Percentiles rank a stretch among this genome's conserved stretches.
These are phyloP conservation scores for Aspergillus pseudoglaucus DNA, from an alignment of 2,329 filamentous ascomycete genomes.

Conservation along the genomic window DNA sequence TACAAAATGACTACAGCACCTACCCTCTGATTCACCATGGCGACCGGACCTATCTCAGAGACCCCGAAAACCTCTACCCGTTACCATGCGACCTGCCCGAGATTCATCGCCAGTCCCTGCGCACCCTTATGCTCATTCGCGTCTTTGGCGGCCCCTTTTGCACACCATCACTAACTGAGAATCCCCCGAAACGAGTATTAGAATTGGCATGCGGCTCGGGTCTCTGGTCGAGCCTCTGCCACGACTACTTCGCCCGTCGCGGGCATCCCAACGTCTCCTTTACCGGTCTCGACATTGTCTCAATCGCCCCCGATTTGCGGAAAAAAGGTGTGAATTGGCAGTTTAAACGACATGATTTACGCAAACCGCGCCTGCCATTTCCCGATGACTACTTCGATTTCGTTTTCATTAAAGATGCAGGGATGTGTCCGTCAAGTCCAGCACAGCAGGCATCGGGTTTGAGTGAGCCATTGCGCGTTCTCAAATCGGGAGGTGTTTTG, in stretches of 20 bases:
- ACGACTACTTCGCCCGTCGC: constrained; percentile 65
- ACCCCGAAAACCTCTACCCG: constrained; percentile 68
- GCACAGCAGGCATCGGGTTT: constrained; percentile 49
- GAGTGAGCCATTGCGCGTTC: constrained; percentile 69
- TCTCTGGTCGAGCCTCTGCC: constrained; percentile 84
- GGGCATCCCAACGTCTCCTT: constrained; percentile 68
- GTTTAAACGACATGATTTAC: constrained; percentile 82
- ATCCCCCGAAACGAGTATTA: constrained; percentile 68
- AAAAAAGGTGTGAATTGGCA: constrained; percentile 77
- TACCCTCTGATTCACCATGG: constrained; percentile 65
- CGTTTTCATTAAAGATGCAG: constrained; percentile 80
- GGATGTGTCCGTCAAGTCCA: constrained; percentile 57
- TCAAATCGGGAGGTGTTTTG: constrained; percentile 69
- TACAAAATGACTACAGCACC: constrained; percentile 33
- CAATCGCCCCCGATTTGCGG: constrained; percentile 58
- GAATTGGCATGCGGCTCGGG: constrained; percentile 83
- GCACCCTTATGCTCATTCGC: constrained; percentile 73
- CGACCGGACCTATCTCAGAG: constrained; percentile 75
- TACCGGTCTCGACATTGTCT: constrained; percentile 74
- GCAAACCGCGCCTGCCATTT: constrained; percentile 69
- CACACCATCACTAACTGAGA: constrained; percentile 58
- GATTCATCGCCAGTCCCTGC: constrained; percentile 77
- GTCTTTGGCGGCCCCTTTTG: constrained; percentile 76
- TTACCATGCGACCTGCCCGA: constrained; percentile 81
- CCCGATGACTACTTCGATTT: constrained; percentile 75